Evolutionary conservation across 345 rosid genomes (phyloP), one percentile per base, ranked within the genome.

Genomic region (Cochlearia excelsa): DNA sequence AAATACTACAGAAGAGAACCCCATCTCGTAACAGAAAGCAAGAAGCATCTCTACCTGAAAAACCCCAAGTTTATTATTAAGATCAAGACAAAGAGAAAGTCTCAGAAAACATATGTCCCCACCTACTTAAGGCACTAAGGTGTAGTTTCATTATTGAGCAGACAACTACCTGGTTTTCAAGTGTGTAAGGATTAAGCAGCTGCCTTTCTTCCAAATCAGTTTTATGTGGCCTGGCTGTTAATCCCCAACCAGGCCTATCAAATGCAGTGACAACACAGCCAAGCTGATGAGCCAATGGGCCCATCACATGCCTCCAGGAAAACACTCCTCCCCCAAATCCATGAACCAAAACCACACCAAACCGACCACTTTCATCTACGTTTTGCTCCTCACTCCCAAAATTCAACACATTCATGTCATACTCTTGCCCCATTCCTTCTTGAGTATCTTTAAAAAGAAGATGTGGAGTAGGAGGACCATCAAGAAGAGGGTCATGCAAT

Each of bases 201-300:
- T 77, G 78, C 59, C 85, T 75, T 56, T 84, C 95, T 74, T 86
- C 98, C 93, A 95, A 78, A 65, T 86, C 92, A 16, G 23, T 16
- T 23, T 58, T 69, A 52, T 80, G 75, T 43, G 81, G 93, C 77
- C 98, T 78, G 23, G 89, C 77, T 37, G 96, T 83, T 68, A 92
- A 76, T 45, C 98, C 98, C 98, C 98, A 92, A 51, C 98, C 98
- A 65, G 98, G 98, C 50, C 98, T 81, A 74, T 92, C 98, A 67
- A 88, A 92, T 39, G 98, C 96, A 47, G 81, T 88, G 71, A 92
- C 96, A 3, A 75, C 55, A 60, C 95, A 86, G 46, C 92, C 88
- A 47, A 82, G 81, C 76, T 83, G 93, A 54, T 74, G 70, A 57
- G 93, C 78, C 51, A 92, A 79, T 49, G 70, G 65, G 29, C 80